Percentiles rank a stretch among this genome's conserved stretches.
phyloP scores from a whole-genome alignment of 345 rosid species.

The Gossypioides kirkii region DNA sequence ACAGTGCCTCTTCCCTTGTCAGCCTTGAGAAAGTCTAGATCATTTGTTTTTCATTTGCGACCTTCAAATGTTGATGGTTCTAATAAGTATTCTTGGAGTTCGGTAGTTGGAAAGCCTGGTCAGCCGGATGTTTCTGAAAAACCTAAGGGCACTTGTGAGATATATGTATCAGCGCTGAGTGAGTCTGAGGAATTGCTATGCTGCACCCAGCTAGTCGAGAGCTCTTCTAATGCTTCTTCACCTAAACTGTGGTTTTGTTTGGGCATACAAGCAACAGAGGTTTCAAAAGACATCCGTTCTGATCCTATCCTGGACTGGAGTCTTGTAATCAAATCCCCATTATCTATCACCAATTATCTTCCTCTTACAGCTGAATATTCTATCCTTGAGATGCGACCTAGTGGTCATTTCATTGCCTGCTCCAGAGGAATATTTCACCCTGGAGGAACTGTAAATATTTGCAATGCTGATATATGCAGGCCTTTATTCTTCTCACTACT shows the following conservation, averaged over 20 bases:
- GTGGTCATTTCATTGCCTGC: conserved; percentile 57
- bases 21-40: conserved; percentile 54
- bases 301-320: conserved; percentile 91
- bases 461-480: conserved; percentile 64
- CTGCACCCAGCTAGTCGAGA: conserved; percentile 56
- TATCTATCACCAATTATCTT: conserved; percentile 73
- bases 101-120: conserved; percentile 45
- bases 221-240: conserved; percentile 49
- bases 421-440: conserved; percentile 62
- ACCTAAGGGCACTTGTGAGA: conserved; percentile 38
- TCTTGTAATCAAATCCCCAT: conserved; percentile 76
- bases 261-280: conserved; percentile 65
- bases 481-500: conserved; percentile 69
- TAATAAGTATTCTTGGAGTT: conserved; percentile 82
- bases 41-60: conserved; percentile 57
- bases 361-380: conserved; percentile 83
- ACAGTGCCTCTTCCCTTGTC: conserved; percentile 63
- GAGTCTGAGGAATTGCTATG: conserved; percentile 68
- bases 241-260: conserved; percentile 74
- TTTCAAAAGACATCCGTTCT: conserved; percentile 69
- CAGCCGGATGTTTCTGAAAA: conserved; percentile 29
- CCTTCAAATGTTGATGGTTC: conserved; percentile 40
- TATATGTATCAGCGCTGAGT: conserved; percentile 59
- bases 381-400: conserved; percentile 61
- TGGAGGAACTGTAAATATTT: conserved; percentile 66